phyloP scores from a whole-genome alignment of 2,329 filamentous ascomycete genomes.

The Trichophyton schoenleinii region DNA sequence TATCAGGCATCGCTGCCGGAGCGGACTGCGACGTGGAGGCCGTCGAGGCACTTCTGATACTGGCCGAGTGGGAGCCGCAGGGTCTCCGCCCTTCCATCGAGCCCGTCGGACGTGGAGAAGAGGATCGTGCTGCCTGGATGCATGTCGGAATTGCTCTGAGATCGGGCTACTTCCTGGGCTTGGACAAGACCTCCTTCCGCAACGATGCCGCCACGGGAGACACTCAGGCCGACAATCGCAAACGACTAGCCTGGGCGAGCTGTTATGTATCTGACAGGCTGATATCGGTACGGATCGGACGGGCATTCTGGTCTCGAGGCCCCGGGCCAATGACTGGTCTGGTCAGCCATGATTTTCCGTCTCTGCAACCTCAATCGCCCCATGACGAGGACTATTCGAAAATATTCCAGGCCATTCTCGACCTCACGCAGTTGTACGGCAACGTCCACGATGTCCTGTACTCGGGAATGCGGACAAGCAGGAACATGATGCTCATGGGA shows the following conservation, averaged over 20 bases:
- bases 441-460: conserved; percentile 65
- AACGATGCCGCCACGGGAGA: conserved; percentile 45
- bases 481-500: conserved; percentile 57
- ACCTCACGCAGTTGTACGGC: conserved; percentile 58
- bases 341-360: conserved; percentile 55
- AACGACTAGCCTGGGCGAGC: conserved; percentile 55
- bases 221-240: conserved; percentile 48
- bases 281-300: conserved; percentile 58
- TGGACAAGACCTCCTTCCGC: conserved; percentile 56
- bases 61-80: conserved; percentile 63
- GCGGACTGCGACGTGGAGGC: conserved; percentile 56
- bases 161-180: conserved; percentile 55
- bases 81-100: conserved; percentile 48
- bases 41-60: conserved; percentile 55
- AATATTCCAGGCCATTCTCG: conserved; percentile 58
- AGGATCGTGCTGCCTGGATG: conserved; percentile 67
- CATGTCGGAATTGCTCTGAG: conserved; percentile 58
- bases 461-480: conserved; percentile 56
- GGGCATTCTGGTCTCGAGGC: conserved; percentile 61
- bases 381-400: conserved; percentile 55
- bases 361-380: conserved; percentile 45
- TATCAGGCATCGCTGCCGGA: conserved; percentile 54
- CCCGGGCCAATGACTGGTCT: conserved; percentile 55
- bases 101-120: conserved; percentile 56
- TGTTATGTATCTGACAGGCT: conserved; percentile 56